Evolutionary conservation across 2,329 filamentous ascomycete species (phyloP).

Genomic region (Scopulariopsis brevicaulis): DNA sequence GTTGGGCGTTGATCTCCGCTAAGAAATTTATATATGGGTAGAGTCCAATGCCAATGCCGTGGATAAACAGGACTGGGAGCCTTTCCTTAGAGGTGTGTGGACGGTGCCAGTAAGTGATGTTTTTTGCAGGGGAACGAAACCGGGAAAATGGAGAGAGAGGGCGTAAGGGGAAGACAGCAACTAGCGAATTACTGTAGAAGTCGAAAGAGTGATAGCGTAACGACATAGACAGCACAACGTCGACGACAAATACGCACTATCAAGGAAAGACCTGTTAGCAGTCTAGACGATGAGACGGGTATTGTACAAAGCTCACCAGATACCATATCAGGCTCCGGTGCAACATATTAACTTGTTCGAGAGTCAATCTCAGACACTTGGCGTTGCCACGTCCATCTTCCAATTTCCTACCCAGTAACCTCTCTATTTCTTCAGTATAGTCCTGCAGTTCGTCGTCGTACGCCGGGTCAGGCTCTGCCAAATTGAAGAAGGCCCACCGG

Average conservation of each 20-base stretch:
- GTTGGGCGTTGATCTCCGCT: conserved; percentile 31
- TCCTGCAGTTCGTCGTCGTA: conserved; percentile 42
- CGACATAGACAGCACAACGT: conserved; percentile 20
- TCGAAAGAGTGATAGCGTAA: conserved; percentile 31
- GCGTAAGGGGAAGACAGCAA: conserved; percentile 42
- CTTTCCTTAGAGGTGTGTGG: conserved; percentile 45
- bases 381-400: conserved; percentile 39
- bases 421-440: conserved; percentile 40
- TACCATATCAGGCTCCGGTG: conserved; percentile 47
- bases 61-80: conserved; percentile 48
- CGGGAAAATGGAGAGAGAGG: conserved; percentile 18
- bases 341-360: conserved; percentile 45
- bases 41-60: conserved; percentile 44
- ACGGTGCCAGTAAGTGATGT: conserved; percentile 47
- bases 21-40: conserved; percentile 46
- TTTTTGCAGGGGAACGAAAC: conserved; percentile 34
- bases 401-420: conserved; percentile 34
- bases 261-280: neutral
- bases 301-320: conserved; percentile 22
- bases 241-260: conserved; percentile 33
- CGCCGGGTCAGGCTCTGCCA: conserved; percentile 25
- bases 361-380: conserved; percentile 40
- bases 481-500: conserved; percentile 47
- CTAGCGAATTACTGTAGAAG: conserved; percentile 30
- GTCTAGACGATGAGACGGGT: neutral